Conservation (phyloP, 2,329 filamentous ascomycete species). For the Botrytis fragariae region DNA sequence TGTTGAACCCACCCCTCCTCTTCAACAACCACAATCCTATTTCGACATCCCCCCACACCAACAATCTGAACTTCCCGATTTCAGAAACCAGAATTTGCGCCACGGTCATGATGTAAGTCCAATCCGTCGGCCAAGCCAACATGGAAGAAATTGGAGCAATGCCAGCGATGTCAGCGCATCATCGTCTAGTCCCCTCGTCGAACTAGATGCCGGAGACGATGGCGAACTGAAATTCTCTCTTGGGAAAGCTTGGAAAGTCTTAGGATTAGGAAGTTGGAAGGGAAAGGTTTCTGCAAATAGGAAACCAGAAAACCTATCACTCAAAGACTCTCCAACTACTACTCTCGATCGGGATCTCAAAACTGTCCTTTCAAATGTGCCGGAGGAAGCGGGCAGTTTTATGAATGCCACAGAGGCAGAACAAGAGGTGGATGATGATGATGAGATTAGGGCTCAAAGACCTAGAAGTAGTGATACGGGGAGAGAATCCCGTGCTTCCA, state of each 20-base stretch:
- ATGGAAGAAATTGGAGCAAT: slow-evolving; percentile 22
- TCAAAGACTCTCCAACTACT: not conserved
- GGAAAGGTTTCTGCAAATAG: slow-evolving; percentile 3
- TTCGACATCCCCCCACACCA: slow-evolving; percentile 14
- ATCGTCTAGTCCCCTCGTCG: slow-evolving; percentile 13
- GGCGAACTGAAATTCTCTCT: slow-evolving; percentile 4
- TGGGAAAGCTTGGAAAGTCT: slow-evolving; percentile 14
- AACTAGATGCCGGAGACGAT: slow-evolving; percentile 17
- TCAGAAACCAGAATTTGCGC: slow-evolving; percentile 15
- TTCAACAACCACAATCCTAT: slow-evolving; percentile 1
- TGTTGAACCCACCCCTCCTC: slow-evolving; percentile 14
- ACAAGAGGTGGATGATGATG: not conserved
- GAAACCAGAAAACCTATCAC: not conserved
- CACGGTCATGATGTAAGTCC: slow-evolving; percentile 14
- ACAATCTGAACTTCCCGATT: not conserved
- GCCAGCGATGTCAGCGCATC: slow-evolving; percentile 13
- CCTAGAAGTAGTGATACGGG: slow-evolving; percentile 3
- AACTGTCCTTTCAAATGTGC: slow-evolving; percentile 5
- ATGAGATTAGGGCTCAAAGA: not conserved
- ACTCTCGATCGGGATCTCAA: not conserved
- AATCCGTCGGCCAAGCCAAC: not conserved
- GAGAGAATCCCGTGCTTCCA: slow-evolving; percentile 1
- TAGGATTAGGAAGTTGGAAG: slow-evolving; percentile 7
- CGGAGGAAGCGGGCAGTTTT: slow-evolving; percentile 16
- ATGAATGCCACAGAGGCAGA: not conserved